Conservation (phyloP, 1,139 yeast genomes). For the Candida sanyaensis region DNA sequence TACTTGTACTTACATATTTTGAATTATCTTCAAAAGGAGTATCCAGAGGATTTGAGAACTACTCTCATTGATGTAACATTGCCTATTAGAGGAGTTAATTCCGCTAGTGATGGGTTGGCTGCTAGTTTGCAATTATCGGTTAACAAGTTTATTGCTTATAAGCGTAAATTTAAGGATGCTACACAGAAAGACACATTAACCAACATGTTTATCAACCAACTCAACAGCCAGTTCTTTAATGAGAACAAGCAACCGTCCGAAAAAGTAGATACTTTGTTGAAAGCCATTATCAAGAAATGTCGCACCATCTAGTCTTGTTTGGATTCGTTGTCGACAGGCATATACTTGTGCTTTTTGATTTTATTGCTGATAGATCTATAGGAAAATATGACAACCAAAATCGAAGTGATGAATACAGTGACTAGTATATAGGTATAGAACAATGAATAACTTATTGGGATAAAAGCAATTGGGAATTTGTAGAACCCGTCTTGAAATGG, state of each 20-base stretch:
- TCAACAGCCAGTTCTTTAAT: constrained; percentile 29
- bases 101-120: constrained; percentile 48
- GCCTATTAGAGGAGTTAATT: constrained; percentile 58
- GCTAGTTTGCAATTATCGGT: constrained; percentile 67
- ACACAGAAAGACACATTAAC: constrained; percentile 46
- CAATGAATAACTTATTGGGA: constrained; percentile 29
- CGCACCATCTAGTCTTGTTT: constrained; percentile 31
- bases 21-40: constrained; percentile 45
- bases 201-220: constrained; percentile 41
- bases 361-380: constrained; percentile 25
- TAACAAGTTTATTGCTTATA: constrained; percentile 68
- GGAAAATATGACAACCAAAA: constrained; percentile 25
- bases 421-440: constrained; percentile 25
- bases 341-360: constrained; percentile 20
- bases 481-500: constrained; percentile 48
- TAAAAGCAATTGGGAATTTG: constrained; percentile 32
- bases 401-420: constrained; percentile 26
- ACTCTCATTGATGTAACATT: constrained; percentile 61
- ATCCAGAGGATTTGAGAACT: constrained; percentile 41
- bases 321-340: constrained; percentile 29
- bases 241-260: constrained; percentile 12
- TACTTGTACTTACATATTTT: constrained; percentile 69
- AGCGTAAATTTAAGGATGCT: constrained; percentile 37
- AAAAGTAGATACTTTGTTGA: neutral
- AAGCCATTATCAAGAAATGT: constrained; percentile 26